Evolutionary conservation across 768 basidiomycete genomes (phyloP), one percentile per base, ranked within the genome.

Genomic region (Pleurotus tuber-regium): DNA sequence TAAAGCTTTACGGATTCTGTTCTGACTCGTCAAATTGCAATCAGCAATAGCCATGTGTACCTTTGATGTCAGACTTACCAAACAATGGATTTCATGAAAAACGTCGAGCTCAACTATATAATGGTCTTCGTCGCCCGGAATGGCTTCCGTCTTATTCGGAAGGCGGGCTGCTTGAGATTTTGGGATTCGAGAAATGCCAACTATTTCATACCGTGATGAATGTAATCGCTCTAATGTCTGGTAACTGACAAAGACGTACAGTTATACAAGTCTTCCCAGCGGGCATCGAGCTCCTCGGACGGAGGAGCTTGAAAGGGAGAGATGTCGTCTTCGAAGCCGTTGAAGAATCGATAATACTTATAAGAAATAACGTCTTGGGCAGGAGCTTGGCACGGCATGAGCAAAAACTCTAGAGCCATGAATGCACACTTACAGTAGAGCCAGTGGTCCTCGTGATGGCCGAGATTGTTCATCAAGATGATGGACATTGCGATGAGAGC

Each of bases 81-180:
- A 47, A 46, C 62, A 62, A 49, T 64, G 63, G 10, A 64, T 43
- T 39, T 63, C 55, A 50, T 64, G 63, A 49, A 64, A 64, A 3
- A 64, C 62, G n/a, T 64, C 61, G 4, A 62, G 33, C 10, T 43
- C 50, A 6, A 54, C 54, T 11, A 63, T 52, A 41, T 56, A 65
- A 33, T 60, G 50, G 3, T 53, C 59, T 10, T 55, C 51, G 10
- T 62, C 59, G n/a, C 54, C 59, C 11, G 52, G 49, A 19, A 65
- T 60, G 6, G 59, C 52, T 29, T 48, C 38, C 3, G 62, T 65
- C 14, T 51, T 48, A 50, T 62, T 62, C 4, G 59, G 41, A 14
- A 64, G 51, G 7, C 50, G 50, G 6, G 53, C 50, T 2, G 59
- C 63, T 26, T 61, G 28, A 11, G 31, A 43, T 24, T 54, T 57